Percentiles rank a stretch among this genome's conserved stretches.
Evolutionary conservation across 2,329 filamentous ascomycete species (phyloP).

Genomic region (Botrytis pseudocinerea): DNA sequence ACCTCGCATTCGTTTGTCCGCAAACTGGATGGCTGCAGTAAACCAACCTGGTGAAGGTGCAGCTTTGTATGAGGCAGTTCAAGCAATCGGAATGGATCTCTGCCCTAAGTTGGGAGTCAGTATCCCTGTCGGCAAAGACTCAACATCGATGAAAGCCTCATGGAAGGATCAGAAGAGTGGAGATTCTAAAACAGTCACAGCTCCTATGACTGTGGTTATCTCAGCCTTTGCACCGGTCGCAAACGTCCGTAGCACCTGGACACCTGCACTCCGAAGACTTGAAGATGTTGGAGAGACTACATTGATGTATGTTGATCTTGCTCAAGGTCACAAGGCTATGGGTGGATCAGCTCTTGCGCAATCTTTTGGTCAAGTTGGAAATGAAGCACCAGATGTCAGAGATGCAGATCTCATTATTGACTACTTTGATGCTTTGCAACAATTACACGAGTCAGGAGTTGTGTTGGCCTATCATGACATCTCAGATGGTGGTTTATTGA

Average conservation of each 20-base stretch:
- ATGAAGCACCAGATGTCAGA: constrained; percentile 82
- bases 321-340: constrained; percentile 74
- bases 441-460: constrained; percentile 64
- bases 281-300: constrained; percentile 89
- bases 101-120: constrained; percentile 88
- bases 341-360: constrained; percentile 92
- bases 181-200: constrained; percentile 80
- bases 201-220: constrained; percentile 87
- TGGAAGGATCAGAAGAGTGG: constrained; percentile 74
- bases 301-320: constrained; percentile 88
- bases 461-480: constrained; percentile 94
- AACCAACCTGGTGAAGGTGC: constrained; percentile 91
- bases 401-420: constrained; percentile 80
- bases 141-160: constrained; percentile 97
- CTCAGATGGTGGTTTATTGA: constrained; percentile 89
- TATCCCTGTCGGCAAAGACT: constrained; percentile 97
- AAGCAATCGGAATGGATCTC: constrained; percentile 88
- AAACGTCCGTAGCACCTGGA: constrained; percentile 87
- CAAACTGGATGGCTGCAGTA: constrained; percentile 99
- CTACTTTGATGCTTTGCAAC: constrained; percentile 82
- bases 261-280: constrained; percentile 76
- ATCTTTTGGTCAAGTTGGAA: constrained; percentile 80
- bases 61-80: constrained; percentile 87
- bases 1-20: constrained; percentile 80
- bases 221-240: constrained; percentile 86